Evolutionary conservation across 2,329 filamentous ascomycete genomes (phyloP), one percentile per base, ranked within the genome.

Genomic region (Thelonectria olida): DNA sequence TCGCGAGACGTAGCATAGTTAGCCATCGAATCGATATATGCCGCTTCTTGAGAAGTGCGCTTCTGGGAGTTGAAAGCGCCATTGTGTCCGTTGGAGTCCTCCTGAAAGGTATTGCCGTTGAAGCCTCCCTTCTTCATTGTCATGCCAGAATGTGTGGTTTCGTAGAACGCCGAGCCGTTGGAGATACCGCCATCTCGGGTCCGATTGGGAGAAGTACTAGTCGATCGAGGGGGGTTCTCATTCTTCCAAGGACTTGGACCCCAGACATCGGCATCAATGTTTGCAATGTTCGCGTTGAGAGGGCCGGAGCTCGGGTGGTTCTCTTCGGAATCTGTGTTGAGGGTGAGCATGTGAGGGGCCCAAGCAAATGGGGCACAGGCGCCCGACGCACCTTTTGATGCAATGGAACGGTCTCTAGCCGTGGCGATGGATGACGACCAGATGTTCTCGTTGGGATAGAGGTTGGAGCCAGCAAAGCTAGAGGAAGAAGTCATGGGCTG

Each of bases 221-320:
- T 82, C 34, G 83, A 82, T 66, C 74, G 75, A 38, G 73, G 58
- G 50, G 69, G 60, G 27, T 70, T 77, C 45, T 87, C 85, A 22
- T 81, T 77, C 64, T 84, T 85, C 90, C 90, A 93, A 15, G 85
- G 84, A 36, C 82, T 79, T 64, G 81, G 78, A 61, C 71, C 75
- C 88, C 89, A 92, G 47, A 83, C 80, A 67, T 92, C 89, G 17
- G 86, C 85, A 71, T 92, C 89, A 9, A 90, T 91, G 41, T 88
- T 86, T 44, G 87, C 89, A 9, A 90, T 91, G 41, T 88, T 86
- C 44, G 87, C 83, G 61, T 91, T 83, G 38, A 93, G 81, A 60
- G 90, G 90, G 62, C 88, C 84, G 6, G 90, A 92, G 49, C 90
- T 91, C 4, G 87, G 88, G 71, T 89, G 87, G 55, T 72, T 67